These are phyloP conservation scores for Gymnopilus junonius DNA, from an alignment of 768 basidiomycete species.

Conservation along the genomic window DNA sequence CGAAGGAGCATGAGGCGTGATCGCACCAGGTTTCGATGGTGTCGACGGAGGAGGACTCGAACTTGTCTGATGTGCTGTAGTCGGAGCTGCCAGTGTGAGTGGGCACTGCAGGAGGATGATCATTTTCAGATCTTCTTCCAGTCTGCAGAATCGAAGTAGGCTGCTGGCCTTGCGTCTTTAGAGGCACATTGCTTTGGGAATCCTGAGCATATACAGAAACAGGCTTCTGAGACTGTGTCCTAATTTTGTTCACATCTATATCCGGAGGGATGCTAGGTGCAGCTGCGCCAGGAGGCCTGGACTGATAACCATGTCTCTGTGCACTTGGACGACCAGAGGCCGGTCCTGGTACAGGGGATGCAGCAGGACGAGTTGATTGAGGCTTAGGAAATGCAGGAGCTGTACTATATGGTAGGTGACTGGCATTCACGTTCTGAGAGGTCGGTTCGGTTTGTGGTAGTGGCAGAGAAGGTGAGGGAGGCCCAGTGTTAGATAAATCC, in stretches of 20 bases:
- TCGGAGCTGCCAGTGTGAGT: neutral
- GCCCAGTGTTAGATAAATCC: neutral
- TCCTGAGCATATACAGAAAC: neutral
- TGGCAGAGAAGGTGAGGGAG: neutral
- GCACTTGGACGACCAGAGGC: neutral
- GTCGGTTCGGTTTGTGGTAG: neutral
- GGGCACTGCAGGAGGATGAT: neutral
- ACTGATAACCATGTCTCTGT: neutral
- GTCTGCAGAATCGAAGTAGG: neutral
- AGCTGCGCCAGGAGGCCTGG: conserved; percentile 13
- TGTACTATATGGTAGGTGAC: neutral
- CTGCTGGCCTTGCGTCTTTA: neutral
- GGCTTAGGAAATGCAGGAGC: neutral
- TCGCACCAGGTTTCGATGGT: neutral
- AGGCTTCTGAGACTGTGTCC: neutral
- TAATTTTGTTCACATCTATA: neutral
- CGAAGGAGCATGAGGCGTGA: neutral
- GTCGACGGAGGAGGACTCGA: neutral
- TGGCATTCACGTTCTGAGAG: neutral
- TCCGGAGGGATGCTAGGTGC: conserved; percentile 11
- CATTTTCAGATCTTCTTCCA: neutral
- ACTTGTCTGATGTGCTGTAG: neutral
- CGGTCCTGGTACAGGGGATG: neutral
- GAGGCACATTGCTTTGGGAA: neutral
- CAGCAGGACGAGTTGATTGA: neutral